Base-by-base conservation (phyloP, 2,329 filamentous ascomycete species). In the Claviceps africana region DNA sequence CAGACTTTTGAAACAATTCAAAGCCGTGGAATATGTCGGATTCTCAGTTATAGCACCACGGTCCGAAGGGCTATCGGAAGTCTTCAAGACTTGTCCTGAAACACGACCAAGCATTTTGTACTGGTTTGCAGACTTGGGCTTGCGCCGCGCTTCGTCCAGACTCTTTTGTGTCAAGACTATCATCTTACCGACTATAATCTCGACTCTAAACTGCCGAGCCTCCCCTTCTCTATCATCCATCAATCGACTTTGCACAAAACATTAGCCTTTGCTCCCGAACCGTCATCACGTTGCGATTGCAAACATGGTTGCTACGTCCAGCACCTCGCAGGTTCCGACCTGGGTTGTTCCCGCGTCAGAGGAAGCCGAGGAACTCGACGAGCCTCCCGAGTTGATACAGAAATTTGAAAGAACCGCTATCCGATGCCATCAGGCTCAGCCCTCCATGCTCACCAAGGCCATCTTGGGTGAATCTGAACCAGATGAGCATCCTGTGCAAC, bases 371-470 rank as follows among this genome's bases (percentile, higher is more conserved):
- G 91, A 96, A 62, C 76, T 83, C 49, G 91, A 97, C 67, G 91
- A 97, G 68, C 90, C 90, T 48, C 89, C 90, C 61, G 90, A 96
- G 70, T 62, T 66, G 54, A 44, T 54, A 61, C 58, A 61, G 50
- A 58, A 70, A 64, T 66, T 81, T 72, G 64, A 67, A 61, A 73
- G 71, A 66, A 74, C 68, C 50, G 64, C 64, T 48, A 70, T 76
- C 51, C 71, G 72, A 61, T 69, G 71, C 40, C 67, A 75, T 35
- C 71, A 66, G 33, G 75, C 78, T 51, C 81, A 86, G 59, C 80
- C 88, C 61, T 97, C 93, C 15, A 78, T 98, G 40, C 74, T 98
- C 61, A 97, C 93, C 25, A 84, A 82, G 64, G 91, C 90, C 37
- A 79, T 97, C 51, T 81, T 83, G 67, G 79, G 76, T 61, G 76